Evolutionary conservation across 2,329 filamentous ascomycete species (phyloP).

Genomic region (Claviceps fusiformis): DNA sequence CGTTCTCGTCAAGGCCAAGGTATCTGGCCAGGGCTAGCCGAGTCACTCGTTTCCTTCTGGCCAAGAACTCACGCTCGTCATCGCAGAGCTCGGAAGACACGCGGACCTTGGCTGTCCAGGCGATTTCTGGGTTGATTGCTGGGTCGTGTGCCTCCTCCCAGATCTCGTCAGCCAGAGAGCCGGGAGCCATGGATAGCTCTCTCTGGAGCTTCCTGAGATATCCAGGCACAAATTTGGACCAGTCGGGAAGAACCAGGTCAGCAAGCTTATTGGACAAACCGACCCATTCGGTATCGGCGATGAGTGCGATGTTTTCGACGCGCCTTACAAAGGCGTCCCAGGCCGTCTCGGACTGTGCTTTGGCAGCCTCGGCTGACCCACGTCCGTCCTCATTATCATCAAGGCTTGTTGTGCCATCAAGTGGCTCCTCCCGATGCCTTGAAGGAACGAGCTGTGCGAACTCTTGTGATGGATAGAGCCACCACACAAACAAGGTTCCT

Average conservation of each 20-base stretch:
- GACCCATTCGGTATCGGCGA: conserved; percentile 42
- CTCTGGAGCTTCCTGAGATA: conserved; percentile 73
- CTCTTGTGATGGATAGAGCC: conserved; percentile 29
- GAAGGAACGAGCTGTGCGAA: conserved; percentile 22
- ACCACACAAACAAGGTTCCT: conserved; percentile 27
- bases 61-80: conserved; percentile 66
- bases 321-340: conserved; percentile 34
- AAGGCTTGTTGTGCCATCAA: not conserved
- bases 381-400: conserved; percentile 7
- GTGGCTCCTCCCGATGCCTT: not conserved
- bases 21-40: conserved; percentile 68
- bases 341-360: conserved; percentile 22
- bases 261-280: conserved; percentile 46
- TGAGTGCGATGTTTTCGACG: conserved; percentile 39
- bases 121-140: conserved; percentile 72
- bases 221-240: conserved; percentile 63
- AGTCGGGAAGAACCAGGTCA: conserved; percentile 64
- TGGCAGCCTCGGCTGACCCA: conserved; percentile 7
- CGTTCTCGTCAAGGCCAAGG: conserved; percentile 59
- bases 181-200: conserved; percentile 76
- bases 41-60: conserved; percentile 53
- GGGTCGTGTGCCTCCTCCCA: conserved; percentile 86
- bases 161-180: conserved; percentile 81
- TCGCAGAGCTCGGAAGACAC: conserved; percentile 69
- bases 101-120: conserved; percentile 66